Evolutionary conservation across 257 asterid species (phyloP), one percentile per base, ranked within the genome.

Genomic region (Anisodus tanguticus): DNA sequence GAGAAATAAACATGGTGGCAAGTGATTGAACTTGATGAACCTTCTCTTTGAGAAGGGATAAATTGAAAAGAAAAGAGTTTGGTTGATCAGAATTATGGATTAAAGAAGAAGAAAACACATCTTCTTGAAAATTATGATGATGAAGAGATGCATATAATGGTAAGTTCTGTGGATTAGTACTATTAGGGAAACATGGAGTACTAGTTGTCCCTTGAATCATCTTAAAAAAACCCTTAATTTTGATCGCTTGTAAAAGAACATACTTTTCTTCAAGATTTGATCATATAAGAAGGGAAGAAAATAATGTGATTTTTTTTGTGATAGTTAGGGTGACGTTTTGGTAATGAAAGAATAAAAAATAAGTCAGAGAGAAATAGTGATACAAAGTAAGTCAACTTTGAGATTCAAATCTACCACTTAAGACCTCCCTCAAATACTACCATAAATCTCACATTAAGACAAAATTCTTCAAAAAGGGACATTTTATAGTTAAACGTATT

Each of bases 1-100:
- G 72, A 0, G 93, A 81, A 53, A 92, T 6, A 78, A 90, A 85
- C 8, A 91, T 83, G 49, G 86, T 71, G 19, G 95, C 92, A 10
- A 94, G 87, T 6, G 97, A 90, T 26, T 93, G 91, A 1, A 93
- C 87, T 55, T 95, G 97, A 55, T 91, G 89, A 63, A 94, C 89
- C 80, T 91, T 93, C 17, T 90, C 95, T 72, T 88, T 92, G 17
- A 95, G 90, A 74, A 93, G 43, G 2, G 97, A 93, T 0, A 95
- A 90, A 82, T 91, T 90, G 90, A 88, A 92, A 17, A 94, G 88
- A 84, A 95, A 94, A 72, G 88, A 84, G 19, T 64, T 43, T 43
- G 90, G 62, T 9, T 88, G 87, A 5, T 91, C 85, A 16, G 89
- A 74, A 82, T 69, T 82, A 55, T 92, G 51, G 26, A 85, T 81